Base-by-base conservation (phyloP, 805 yeast species). In the Metschnikowia borealis region DNA sequence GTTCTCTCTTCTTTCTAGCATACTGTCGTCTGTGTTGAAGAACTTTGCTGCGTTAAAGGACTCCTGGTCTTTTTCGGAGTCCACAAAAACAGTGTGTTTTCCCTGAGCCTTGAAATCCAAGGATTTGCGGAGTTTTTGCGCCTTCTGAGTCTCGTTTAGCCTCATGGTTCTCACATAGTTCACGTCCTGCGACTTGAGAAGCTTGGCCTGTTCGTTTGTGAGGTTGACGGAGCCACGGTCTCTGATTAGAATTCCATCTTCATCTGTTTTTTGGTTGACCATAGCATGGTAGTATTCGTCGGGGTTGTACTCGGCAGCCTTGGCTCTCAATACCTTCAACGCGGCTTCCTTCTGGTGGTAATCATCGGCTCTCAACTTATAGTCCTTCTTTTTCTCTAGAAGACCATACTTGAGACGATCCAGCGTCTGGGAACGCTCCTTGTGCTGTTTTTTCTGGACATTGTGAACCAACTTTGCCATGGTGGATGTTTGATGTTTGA, bases 241-340 rank as follows among this genome's bases (percentile, higher is more conserved):
- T 87, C 83, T 71, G 10, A 86, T 65, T 44, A 86, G 62, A 7
- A 87, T 75, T 1, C 97, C 97, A 10, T 78, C 72, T 2, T 75
- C 70, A 55, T 89, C 96, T 4, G 94, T 82, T 60, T 76, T 78
- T 53, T 76, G 74, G 13, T 78, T 74, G 32, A 84, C 80, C 99
- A 94, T 94, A 18, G 89, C 94, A 80, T 89, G 96, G 68, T 92
- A 90, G 71, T 87, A 94, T 68, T 94, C 99, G 77, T 94, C 99
- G 14, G 95, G 96, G 65, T 94, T 94, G 59, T 89, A 79, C 41
- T 77, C 76, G 35, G 77, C 71, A 1, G 87, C 95, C 64, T 89
- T 92, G 38, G 76, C 74, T 57, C 87, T 82, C 51, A 94, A 77
- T 1, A 85, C 76, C 69, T 87, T 87, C 47, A 94, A 60, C 35